Percentiles rank a stretch among this genome's conserved stretches.
Evolutionary conservation across 2,329 filamentous ascomycete species (phyloP).

Genomic region (Fusarium piperis): DNA sequence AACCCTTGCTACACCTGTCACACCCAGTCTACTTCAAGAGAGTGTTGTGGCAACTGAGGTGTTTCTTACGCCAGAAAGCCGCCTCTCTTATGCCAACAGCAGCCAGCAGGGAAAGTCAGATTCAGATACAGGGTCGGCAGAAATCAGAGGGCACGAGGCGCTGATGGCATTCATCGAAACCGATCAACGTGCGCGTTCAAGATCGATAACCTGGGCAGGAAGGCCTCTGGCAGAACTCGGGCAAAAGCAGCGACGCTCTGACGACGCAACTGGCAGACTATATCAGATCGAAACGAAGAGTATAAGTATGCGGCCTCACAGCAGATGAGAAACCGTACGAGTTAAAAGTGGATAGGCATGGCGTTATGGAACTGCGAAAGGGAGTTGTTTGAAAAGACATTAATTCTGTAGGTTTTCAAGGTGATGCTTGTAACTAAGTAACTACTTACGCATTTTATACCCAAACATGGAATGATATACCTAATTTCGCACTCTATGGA

Average conservation of each 20-base stretch:
- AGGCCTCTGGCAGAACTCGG: not conserved
- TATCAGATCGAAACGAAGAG: not conserved
- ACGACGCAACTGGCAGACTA: not conserved
- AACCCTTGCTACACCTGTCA: slow-evolving; percentile 7
- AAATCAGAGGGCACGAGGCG: not conserved
- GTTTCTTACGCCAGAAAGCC: slow-evolving; percentile 37
- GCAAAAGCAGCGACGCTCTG: not conserved
- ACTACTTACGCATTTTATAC: slow-evolving; percentile 8
- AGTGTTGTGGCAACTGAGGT: slow-evolving; percentile 32
- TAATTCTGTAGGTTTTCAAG: not conserved
- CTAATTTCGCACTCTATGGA: not conserved
- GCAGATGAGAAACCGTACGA: not conserved
- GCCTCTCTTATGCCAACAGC: slow-evolving; percentile 11
- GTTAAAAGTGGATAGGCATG: not conserved
- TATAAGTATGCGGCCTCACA: not conserved
- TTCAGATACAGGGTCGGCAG: not conserved
- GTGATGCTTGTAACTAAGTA: not conserved
- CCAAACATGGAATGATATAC: not conserved
- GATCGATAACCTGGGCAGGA: not conserved
- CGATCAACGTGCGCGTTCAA: not conserved
- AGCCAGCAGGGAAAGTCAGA: not conserved
- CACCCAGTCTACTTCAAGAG: slow-evolving; percentile 20
- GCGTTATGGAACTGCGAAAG: not conserved
- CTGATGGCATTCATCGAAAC: not conserved
- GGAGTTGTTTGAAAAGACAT: not conserved